phyloP scores from a whole-genome alignment of 768 basidiomycete species.

The Kondoa subrosea region DNA sequence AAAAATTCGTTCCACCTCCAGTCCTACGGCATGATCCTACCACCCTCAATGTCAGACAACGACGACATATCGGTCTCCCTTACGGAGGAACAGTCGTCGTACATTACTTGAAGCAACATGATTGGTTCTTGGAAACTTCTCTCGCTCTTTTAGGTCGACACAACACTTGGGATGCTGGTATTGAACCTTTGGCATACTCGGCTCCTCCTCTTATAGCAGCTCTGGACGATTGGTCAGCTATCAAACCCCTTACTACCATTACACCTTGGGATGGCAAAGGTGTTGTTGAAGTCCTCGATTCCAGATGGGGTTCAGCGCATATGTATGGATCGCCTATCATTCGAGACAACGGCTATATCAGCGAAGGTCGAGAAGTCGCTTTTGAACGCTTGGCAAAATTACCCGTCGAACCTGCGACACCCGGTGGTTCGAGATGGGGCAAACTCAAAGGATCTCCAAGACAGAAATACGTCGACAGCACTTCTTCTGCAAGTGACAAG shows the following conservation, averaged over 20 bases:
- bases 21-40: slow-evolving; percentile 23
- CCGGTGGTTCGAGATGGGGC: neutral
- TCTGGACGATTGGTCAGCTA: neutral
- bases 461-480: neutral
- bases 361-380: neutral
- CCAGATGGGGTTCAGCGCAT: slow-evolving; percentile 23
- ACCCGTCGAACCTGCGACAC: neutral
- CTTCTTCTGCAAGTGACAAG: neutral
- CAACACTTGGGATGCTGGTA: slow-evolving; percentile 26
- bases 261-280: slow-evolving; percentile 5
- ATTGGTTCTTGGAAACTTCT: slow-evolving; percentile 91
- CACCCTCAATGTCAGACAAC: slow-evolving; percentile 19
- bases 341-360: slow-evolving; percentile 19
- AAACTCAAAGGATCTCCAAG: neutral
- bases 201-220: slow-evolving; percentile 1
- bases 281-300: slow-evolving; percentile 6
- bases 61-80: slow-evolving; percentile 25
- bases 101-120: slow-evolving; percentile 91
- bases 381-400: slow-evolving; percentile 1
- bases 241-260: slow-evolving; percentile 8
- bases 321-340: slow-evolving; percentile 29
- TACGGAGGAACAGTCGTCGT: slow-evolving; percentile 81
- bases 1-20: slow-evolving; percentile 24
- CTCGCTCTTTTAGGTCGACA: slow-evolving; percentile 51
- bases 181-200: slow-evolving; percentile 19